phyloP scores from a whole-genome alignment of 1,139 yeast species.

The Taphrina flavorubra region DNA sequence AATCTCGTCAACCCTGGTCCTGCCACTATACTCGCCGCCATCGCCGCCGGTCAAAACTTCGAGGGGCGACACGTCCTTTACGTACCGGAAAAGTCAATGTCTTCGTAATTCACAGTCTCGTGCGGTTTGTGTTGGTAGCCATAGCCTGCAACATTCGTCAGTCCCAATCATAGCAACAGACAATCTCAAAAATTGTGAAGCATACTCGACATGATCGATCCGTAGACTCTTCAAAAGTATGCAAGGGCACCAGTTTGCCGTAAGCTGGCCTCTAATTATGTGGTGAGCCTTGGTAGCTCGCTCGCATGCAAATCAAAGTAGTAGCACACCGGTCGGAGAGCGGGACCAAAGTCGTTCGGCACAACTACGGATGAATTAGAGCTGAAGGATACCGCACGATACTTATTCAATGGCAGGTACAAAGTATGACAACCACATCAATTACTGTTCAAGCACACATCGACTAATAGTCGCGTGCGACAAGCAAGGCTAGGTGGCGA shows the following conservation, averaged over 20 bases:
- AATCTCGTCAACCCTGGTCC: not conserved
- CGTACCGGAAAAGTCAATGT: constrained; percentile 33
- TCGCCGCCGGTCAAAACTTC: too few relatives aligned
- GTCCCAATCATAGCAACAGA: too few relatives aligned
- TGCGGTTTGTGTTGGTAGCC: constrained; percentile 28
- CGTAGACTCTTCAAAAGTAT: not conserved
- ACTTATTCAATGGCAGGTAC: not conserved
- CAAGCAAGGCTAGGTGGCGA: too few relatives aligned
- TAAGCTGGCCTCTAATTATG: too few relatives aligned
- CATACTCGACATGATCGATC: constrained; percentile 25
- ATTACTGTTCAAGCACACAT: too few relatives aligned
- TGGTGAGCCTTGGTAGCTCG: too few relatives aligned
- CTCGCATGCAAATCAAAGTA: not conserved
- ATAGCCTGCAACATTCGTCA: not conserved
- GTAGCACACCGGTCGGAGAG: not conserved
- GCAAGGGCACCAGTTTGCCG: too few relatives aligned
- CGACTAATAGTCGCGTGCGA: too few relatives aligned
- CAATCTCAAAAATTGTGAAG: not conserved
- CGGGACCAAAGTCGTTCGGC: not conserved
- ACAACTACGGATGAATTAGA: not conserved
- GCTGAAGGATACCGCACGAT: too few relatives aligned
- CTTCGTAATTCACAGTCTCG: constrained; percentile 25
- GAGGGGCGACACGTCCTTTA: too few relatives aligned
- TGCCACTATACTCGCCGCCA: too few relatives aligned
- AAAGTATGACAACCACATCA: not conserved